Evolutionary conservation across 768 basidiomycete species (phyloP), one percentile per base, ranked within the genome.

Genomic region (Lactarius deliciosus): DNA sequence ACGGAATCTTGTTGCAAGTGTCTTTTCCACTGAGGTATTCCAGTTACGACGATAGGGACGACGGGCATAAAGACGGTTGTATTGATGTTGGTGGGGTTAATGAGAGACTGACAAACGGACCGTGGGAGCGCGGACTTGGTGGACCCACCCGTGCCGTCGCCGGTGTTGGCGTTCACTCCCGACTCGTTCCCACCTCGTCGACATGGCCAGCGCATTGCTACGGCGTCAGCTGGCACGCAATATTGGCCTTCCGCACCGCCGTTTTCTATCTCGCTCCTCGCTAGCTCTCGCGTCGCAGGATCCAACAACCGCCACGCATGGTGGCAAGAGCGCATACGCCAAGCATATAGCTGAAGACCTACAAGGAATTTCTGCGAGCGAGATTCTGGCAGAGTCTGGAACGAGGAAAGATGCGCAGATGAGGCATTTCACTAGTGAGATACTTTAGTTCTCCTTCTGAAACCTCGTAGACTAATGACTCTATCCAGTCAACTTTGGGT

Each of bases 391-490:
- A 57, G 94, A 95, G 75, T 86, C 86, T 0, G 85, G 85, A 15
- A 80, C 83, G 28, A 81, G 86, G 64, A 85, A 85, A 59, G 94
- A 94, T 70, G 79, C 89, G 16, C 89, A 89, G 74, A 84, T 97
- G 83, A 83, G 92, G 75, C 96, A 98, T 80, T 98, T 96, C 74
- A 98, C 95, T 63, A 94, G 91, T 94, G 73, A 68, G 28, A 80
- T 47, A 56, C 40, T 22, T 45, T 40, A 38, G 30, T 41, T 1
- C 45, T 32, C 47, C 58, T 28, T 30, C 47, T 36, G 66, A 43
- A 36, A 36, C n/a, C 22, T 50, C 30, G 32, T 57, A 3, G 41
- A 36, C 43, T 50, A 60, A 50, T 57, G 63, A 60, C 40, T 28
- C 56, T 34, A 38, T 69, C 30, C 71, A 94, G 95, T 98, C 72